Conservation (phyloP, 2,329 filamentous ascomycete species). For the Diaporthe vexans region DNA sequence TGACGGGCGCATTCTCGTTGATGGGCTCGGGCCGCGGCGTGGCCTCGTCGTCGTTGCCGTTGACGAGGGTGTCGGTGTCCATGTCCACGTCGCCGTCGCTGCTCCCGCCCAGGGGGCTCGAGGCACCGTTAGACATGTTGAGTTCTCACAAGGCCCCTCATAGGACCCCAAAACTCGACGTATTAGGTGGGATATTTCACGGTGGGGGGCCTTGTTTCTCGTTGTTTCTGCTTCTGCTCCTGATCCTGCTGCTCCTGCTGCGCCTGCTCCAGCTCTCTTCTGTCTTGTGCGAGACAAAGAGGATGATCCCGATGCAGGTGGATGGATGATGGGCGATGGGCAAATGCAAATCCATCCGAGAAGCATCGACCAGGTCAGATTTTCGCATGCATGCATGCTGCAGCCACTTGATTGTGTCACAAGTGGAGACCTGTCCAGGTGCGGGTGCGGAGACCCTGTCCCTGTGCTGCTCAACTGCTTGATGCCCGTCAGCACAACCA, state of each 20-base stretch:
- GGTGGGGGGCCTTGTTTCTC: background rate
- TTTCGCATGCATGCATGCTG: constrained; percentile 30
- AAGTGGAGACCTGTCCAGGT: constrained; percentile 13
- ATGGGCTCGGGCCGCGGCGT: constrained; percentile 38
- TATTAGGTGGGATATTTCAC: background rate
- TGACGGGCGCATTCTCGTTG: constrained; percentile 40
- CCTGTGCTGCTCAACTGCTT: constrained; percentile 18
- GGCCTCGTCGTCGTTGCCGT: constrained; percentile 28
- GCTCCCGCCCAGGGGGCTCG: constrained; percentile 36
- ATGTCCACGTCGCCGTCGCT: constrained; percentile 40
- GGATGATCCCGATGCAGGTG: background rate
- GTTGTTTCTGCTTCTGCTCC: background rate
- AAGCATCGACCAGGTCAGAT: constrained; percentile 14
- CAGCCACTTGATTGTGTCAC: constrained; percentile 27
- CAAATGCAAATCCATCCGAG: constrained; percentile 16
- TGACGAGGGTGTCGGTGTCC: constrained; percentile 37
- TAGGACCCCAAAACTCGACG: constrained; percentile 4
- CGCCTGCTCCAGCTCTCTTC: too few relatives aligned
- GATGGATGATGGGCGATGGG: background rate
- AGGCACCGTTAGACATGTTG: constrained; percentile 27
- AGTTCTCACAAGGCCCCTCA: background rate
- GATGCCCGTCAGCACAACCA: background rate
- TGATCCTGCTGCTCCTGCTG: background rate
- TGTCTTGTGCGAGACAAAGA: background rate
- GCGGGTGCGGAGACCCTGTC: constrained; percentile 8